Base-by-base conservation (phyloP, 495 filamentous ascomycete species). In the Cryomyces minteri region DNA sequence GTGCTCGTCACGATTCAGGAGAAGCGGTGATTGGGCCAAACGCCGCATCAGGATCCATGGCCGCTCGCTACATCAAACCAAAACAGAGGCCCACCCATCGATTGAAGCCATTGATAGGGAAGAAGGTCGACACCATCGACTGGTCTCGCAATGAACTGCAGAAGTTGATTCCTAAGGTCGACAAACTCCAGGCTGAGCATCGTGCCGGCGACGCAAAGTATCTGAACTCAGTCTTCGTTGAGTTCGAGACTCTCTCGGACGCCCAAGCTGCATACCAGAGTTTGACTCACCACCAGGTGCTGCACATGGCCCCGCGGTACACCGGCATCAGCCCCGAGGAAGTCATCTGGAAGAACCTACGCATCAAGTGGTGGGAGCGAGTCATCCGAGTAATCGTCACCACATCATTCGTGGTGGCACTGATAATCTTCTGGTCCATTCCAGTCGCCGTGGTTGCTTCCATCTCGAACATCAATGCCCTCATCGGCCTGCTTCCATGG, bases 361-460 rank as follows among this genome's bases (percentile, higher is more conserved):
- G 72, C 44, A 85, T 98, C 54, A 79, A 76, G 41, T 94, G 88
- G 88, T 88, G 81, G 77, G 82, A 90, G 58, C 69, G 74, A 32
- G 64, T 93, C 31, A 54, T 92, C 40, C 82, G 87, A 40, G 68
- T 77, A 59, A 70, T 79, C 45, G 71, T 66, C 10, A 80, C 84
- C 8, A 63, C 79, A 39, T 74, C 67, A 41, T 82, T 88, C 58
- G 77, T 95, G 44, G 57, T 63, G 29, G 82, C 71, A 18, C 62
- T 95, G 62, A 84, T 96, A 56, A 71, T 98, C 55, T 95, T 98
- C 71, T 96, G 87, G 86, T 82, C 86, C 4, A 84, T 98, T 48
- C 90, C 90, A 4, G 85, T 93, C 32, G 83, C 79, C 18, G 69
- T 85, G 45, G 86, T 95, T 45, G 88, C 84, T 67, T 49, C 71